Base-by-base conservation (phyloP, 805 yeast genomes). In the Candida manassasensis region DNA sequence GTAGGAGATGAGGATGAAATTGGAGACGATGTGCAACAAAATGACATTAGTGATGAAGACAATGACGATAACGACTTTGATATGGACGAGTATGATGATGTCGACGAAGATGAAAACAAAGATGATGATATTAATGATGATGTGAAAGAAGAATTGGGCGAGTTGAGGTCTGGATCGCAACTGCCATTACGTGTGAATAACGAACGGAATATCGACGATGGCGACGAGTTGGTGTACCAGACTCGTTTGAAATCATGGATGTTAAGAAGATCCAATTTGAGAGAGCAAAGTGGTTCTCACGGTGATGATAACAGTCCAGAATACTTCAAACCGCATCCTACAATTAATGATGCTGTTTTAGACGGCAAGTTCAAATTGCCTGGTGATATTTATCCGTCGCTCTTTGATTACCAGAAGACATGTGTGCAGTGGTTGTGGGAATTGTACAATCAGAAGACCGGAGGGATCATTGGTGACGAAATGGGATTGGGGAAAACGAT, bases 381-480 rank as follows among this genome's bases (percentile, higher is more conserved):
- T 0, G 97, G 97, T 3, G 97, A 90, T 45, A 79, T 93, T 0
- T 87, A 83, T 57, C 81, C 93, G 0, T 73, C 87, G 4, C 61
- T 93, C 10, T 93, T 93, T 51, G 95, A 86, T 44, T 93, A 93
- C 55, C 98, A 93, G 50, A 85, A 85, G 49, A 93, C 97, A 0
- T 87, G 97, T 42, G 97, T 93, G 1, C 96, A 93, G 50, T 90
- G 98, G 98, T 73, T 93, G 2, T 89, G 94, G 81, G 98, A 93
- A 52, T 65, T 93, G n/a, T 81, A 84, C 49, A 71, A 78, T 14
- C 97, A 93, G 55, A 78, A 76, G 33, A 82, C 89, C 3, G 98
- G 98, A 2, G 98, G 98, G 0, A 93, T 93, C 15, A 73, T 93
- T 27, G 97, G 97, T 17, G 98, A 93, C 59, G 98, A 93, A 57